A percentile compares a stretch with the other conserved stretches of the same genome.
Conservation (phyloP, 2,329 filamentous ascomycete genomes). For the Graphilbum fragrans region DNA sequence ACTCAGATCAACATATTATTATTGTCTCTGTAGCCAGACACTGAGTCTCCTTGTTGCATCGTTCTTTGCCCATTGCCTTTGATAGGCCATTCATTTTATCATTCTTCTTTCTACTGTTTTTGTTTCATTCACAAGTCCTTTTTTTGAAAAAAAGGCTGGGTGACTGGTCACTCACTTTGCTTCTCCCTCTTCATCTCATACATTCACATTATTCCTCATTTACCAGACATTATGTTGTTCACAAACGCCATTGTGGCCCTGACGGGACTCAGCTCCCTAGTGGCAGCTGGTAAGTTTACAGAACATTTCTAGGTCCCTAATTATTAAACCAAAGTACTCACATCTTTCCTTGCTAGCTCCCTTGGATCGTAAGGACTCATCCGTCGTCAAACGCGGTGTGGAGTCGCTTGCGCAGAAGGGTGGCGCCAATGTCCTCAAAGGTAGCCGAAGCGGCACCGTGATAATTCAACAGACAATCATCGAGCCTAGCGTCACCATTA, state of each 20-base stretch:
- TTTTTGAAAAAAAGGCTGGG: background rate
- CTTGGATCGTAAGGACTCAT: background rate
- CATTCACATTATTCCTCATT: too few relatives aligned
- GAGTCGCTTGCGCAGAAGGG: background rate
- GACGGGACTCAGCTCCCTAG: slow-evolving; percentile 16
- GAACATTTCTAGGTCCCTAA: background rate
- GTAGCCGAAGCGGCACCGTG: slow-evolving; percentile 13
- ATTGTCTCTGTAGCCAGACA: too few relatives aligned
- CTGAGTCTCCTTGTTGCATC: background rate
- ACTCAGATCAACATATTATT: too few relatives aligned
- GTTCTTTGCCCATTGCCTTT: background rate
- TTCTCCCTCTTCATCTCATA: slow-evolving; percentile 1
- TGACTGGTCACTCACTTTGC: background rate
- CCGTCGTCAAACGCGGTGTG: too few relatives aligned
- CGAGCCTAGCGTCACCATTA: slow-evolving; percentile 17
- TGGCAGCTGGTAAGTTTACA: slow-evolving; percentile 15
- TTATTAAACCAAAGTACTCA: slow-evolving; percentile 11
- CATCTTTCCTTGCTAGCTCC: slow-evolving; percentile 8
- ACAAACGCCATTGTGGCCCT: slow-evolving; percentile 15
- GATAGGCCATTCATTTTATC: background rate
- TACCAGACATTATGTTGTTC: slow-evolving; percentile 15
- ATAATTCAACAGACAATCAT: slow-evolving; percentile 21
- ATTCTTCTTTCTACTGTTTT: background rate
- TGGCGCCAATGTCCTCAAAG: background rate
- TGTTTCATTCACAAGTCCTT: background rate